Evolutionary conservation across 179 eudicot genomes (phyloP).

Genomic region (Dionaea muscipula): DNA sequence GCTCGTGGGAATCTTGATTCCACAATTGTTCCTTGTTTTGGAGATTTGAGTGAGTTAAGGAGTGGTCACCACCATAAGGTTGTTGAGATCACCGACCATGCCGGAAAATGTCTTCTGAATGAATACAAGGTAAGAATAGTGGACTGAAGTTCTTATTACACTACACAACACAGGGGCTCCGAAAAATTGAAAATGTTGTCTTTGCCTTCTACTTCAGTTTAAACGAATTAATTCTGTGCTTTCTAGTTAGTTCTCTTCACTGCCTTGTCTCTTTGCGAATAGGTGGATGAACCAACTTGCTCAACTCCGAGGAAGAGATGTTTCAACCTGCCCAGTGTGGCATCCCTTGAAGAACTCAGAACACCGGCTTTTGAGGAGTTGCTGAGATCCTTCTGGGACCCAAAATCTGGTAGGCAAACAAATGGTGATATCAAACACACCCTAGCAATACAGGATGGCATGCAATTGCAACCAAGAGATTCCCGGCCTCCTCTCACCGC

Average conservation of each 20-base stretch:
- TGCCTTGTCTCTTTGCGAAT: constrained; percentile 3
- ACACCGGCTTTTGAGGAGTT: constrained; percentile 84
- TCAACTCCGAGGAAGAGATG: constrained; percentile 76
- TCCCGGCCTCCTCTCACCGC: constrained; percentile 66
- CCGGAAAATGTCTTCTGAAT: constrained; percentile 68
- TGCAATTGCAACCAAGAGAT: constrained; percentile 47
- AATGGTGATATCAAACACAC: constrained; percentile 69
- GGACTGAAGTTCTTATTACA: too few relatives aligned
- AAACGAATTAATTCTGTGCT: too few relatives aligned
- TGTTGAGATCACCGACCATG: constrained; percentile 75
- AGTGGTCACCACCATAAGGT: constrained; percentile 71
- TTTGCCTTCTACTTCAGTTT: too few relatives aligned
- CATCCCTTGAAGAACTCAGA: constrained; percentile 86
- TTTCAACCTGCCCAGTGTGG: constrained; percentile 59
- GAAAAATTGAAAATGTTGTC: too few relatives aligned
- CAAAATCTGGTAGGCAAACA: constrained; percentile 52
- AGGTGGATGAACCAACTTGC: constrained; percentile 97
- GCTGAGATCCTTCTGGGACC: constrained; percentile 66
- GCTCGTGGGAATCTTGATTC: constrained; percentile 75
- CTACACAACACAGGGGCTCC: too few relatives aligned
- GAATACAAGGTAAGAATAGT: constrained; percentile 56
- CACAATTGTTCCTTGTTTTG: constrained; percentile 77
- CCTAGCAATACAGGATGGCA: constrained; percentile 28
- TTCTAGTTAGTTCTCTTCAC: too few relatives aligned
- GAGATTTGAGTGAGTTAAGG: constrained; percentile 72